Evolutionary conservation across 768 basidiomycete genomes (phyloP).

Genomic region (Lentinula boryana): DNA sequence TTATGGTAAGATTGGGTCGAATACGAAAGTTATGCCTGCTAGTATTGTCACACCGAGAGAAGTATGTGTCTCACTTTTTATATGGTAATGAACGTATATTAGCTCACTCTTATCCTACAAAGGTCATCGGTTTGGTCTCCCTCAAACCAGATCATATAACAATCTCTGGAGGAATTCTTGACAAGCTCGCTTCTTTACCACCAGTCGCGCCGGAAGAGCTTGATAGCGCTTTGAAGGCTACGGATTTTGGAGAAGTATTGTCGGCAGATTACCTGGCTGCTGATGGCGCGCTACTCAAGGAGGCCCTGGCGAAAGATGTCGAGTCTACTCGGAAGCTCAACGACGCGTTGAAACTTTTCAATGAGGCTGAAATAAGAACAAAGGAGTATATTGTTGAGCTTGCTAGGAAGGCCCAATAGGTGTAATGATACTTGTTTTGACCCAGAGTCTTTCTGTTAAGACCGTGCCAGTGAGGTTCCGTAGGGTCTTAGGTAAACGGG

Average conservation of each 20-base stretch:
- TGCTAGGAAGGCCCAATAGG: not conserved
- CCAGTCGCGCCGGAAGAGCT: slow-evolving; percentile 12
- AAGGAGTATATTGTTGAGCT: slow-evolving; percentile 18
- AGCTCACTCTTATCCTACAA: not conserved
- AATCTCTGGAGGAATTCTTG: slow-evolving; percentile 32
- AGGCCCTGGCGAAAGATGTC: slow-evolving; percentile 28
- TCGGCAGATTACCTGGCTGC: slow-evolving; percentile 28
- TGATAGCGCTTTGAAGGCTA: not conserved
- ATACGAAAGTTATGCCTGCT: slow-evolving; percentile 44
- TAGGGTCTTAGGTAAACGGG: too few species aligned
- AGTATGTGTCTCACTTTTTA: slow-evolving; percentile 13
- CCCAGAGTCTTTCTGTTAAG: too few species aligned
- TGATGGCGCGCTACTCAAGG: slow-evolving; percentile 24
- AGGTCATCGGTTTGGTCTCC: slow-evolving; percentile 36
- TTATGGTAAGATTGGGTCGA: slow-evolving; percentile 28
- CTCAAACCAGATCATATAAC: slow-evolving; percentile 39
- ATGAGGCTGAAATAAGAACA: slow-evolving; percentile 34
- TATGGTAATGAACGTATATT: too few species aligned
- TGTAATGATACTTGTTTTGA: not conserved
- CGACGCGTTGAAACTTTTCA: slow-evolving; percentile 41
- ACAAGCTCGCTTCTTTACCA: slow-evolving; percentile 25
- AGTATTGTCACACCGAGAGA: slow-evolving; percentile 31
- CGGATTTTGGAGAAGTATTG: not conserved
- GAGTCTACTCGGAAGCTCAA: slow-evolving; percentile 36
- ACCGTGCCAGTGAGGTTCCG: too few species aligned